Evolutionary conservation across 2,329 filamentous ascomycete species (phyloP), one percentile per base, ranked within the genome.

Genomic region (Cladosporium phlei): DNA sequence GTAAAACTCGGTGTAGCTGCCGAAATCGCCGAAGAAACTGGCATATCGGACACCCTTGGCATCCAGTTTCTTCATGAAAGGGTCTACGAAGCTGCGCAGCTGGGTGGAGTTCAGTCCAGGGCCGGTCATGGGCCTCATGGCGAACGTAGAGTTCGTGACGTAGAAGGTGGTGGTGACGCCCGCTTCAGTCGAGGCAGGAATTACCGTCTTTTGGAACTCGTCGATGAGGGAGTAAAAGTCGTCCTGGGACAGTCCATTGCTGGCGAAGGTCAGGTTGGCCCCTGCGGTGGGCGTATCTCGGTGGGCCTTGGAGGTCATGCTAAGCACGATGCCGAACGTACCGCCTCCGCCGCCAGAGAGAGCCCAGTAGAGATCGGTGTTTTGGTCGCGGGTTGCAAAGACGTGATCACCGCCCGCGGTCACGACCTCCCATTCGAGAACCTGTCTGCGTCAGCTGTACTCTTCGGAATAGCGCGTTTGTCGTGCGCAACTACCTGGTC

Each of bases 351-450:
- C 79, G 3, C 80, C 79, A 33, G 69, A 69, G 1, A 83, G 62
- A 1, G 80, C 82, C 80, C 80, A 85, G 65, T 79, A 84, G 2
- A 85, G 66, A 43, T 83, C 80, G 0, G 66, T 48, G 52, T 83
- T 76, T 28, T 73, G 50, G 0, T 55, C 57, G 0, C 66, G 68
- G 3, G 67, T 73, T 0, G 77, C 78, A 2, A 61, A 71, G 2
- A 80, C 51, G 14, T 73, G 56, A 12, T 68, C 48, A 2, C 79
- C 78, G 8, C 59, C 56, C 0, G 69, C 74, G 5, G 73, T 76
- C 12, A 84, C 69, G 1, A 64, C 50, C 29, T 62, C 57, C 54
- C 52, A 61, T 29, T 75, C 69, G 2, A 85, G 66, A 0, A 75
- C 70, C 37, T 39, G 6, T 21, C 9, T 2, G 5, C n/a, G 17